Evolutionary conservation across 768 basidiomycete genomes (phyloP).

Genomic region (Collybiopsis confluens): DNA sequence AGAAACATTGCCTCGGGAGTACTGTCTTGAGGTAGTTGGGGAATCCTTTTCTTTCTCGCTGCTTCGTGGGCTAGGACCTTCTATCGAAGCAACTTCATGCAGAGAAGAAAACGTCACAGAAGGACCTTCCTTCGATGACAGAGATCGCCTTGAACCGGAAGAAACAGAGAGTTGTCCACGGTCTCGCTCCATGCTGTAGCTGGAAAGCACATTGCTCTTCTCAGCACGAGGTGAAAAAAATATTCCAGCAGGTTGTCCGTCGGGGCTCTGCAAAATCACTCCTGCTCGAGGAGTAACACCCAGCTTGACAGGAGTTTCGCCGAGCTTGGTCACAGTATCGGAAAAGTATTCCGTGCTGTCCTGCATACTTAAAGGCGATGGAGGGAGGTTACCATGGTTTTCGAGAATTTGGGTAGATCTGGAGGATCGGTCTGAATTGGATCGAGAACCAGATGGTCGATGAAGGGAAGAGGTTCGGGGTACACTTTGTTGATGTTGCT

Average conservation of each 20-base stretch:
- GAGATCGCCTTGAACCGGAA: not conserved
- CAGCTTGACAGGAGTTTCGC: constrained; percentile 51
- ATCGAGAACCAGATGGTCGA: constrained; percentile 49
- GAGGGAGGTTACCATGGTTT: constrained; percentile 36
- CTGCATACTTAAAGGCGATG: constrained; percentile 67
- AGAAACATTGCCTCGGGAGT: not conserved
- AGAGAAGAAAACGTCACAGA: constrained; percentile 28
- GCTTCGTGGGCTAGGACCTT: not conserved
- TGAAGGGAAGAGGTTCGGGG: constrained; percentile 41
- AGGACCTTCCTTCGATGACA: constrained; percentile 14
- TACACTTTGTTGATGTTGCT: constrained; percentile 8
- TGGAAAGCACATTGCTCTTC: constrained; percentile 29
- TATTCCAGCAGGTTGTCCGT: constrained; percentile 92
- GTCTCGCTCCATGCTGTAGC: constrained; percentile 43
- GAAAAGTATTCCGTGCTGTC: constrained; percentile 81
- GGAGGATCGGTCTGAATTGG: constrained; percentile 60
- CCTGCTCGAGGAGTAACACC: constrained; percentile 4
- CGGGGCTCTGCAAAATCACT: constrained; percentile 67
- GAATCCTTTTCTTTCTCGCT: not conserved
- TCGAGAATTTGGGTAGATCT: constrained; percentile 40
- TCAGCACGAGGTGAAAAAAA: constrained; percentile 81
- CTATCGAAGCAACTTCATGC: constrained; percentile 19
- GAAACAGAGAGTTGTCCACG: constrained; percentile 28
- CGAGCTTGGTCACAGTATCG: constrained; percentile 62
- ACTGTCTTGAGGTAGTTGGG: not conserved